phyloP scores from a whole-genome alignment of 192 early-diverging fungal species.

The Coemansia sp. region DNA sequence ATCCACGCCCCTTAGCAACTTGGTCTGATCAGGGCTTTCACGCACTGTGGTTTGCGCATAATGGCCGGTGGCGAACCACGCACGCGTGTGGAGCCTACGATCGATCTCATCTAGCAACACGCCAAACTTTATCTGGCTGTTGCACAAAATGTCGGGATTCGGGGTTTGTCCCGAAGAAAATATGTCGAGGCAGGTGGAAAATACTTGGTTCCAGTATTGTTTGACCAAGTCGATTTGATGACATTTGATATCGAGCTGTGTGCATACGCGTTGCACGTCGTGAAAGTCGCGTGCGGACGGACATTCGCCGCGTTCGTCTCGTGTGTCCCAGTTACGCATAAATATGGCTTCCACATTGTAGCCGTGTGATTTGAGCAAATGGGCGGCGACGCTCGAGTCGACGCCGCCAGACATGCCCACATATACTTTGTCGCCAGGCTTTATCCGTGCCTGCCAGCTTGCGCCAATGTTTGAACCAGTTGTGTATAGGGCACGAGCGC shows the following conservation, averaged over 20 bases:
- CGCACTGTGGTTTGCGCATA: slow-evolving; percentile 43
- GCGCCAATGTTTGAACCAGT: no score
- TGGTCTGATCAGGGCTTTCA: not conserved
- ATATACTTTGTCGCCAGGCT: slow-evolving; percentile 55
- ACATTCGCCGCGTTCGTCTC: slow-evolving; percentile 76
- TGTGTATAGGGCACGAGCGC: not conserved
- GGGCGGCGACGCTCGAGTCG: slow-evolving; percentile 84
- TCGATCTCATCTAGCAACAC: slow-evolving; percentile 63
- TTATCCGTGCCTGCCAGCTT: not conserved
- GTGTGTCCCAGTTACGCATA: slow-evolving; percentile 95
- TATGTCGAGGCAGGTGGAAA: slow-evolving; percentile 73
- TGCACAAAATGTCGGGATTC: slow-evolving; percentile 93
- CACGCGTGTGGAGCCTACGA: not conserved
- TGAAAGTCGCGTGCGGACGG: slow-evolving; percentile 73
- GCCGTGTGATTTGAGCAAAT: slow-evolving; percentile 66
- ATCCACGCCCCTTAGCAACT: slow-evolving; percentile 58
- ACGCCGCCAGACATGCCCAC: slow-evolving; percentile 94
- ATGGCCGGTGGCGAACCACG: slow-evolving; percentile 67
- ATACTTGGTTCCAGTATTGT: slow-evolving; percentile 91
- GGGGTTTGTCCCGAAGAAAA: slow-evolving; percentile 75
- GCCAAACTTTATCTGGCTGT: slow-evolving; percentile 93
- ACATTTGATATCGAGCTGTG: slow-evolving; percentile 66
- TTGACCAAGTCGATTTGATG: slow-evolving; percentile 70
- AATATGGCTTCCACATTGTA: slow-evolving; percentile 73
- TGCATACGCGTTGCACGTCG: slow-evolving; percentile 74